Base-by-base conservation (phyloP, 192 early-diverging fungal genomes). In the Radiomyces spectabilis region DNA sequence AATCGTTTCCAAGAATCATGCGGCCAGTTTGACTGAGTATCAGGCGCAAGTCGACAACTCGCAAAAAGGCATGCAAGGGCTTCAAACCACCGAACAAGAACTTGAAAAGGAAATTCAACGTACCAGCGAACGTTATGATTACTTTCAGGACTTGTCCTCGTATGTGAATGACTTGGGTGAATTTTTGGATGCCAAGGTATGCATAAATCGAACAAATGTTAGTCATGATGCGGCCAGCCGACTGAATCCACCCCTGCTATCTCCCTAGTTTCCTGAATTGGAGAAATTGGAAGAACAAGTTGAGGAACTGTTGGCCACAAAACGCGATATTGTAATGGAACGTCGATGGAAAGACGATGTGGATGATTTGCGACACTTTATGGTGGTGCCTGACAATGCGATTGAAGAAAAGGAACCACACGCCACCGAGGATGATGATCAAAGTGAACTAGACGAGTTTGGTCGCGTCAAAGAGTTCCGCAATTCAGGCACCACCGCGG, bases 141-240 rank as follows among this genome's bases (percentile, higher is more conserved):
- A 79, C 49, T 81, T 73, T 47, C 76, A 78, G 27, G 65, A 74
- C 27, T 46, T 78, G 7, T 63, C 61, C 25, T 59, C 65, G 1
- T 77, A 66, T 45, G 64, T 74, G 22, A 62, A 71, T 7, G 69
- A 78, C 50, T 49, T 81, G 38, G 76, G 66, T 1, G 72, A 73
- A 18, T 75, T 81, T 39, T 65, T 78, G 27, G 79, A 81, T 52
- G 70, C 63, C 41, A 81, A 81, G 57, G 73, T 75, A 49, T 46
- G 37, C 30, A 22, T 41, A 7, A 40, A 22, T 7, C n/a, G n/a
- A 25, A 25, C 4, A n/a, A 40, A 53, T 19, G 12, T 22, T 22
- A n/a, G 60, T n/a, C 40, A 46, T n/a, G 7, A 39, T 35, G 33
- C 21, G 32, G n/a, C n/a, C n/a, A n/a, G n/a, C n/a, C n/a, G n/a